Base-by-base conservation (phyloP, 176 grass and related monocot species). In the Sorghum bicolor region DNA sequence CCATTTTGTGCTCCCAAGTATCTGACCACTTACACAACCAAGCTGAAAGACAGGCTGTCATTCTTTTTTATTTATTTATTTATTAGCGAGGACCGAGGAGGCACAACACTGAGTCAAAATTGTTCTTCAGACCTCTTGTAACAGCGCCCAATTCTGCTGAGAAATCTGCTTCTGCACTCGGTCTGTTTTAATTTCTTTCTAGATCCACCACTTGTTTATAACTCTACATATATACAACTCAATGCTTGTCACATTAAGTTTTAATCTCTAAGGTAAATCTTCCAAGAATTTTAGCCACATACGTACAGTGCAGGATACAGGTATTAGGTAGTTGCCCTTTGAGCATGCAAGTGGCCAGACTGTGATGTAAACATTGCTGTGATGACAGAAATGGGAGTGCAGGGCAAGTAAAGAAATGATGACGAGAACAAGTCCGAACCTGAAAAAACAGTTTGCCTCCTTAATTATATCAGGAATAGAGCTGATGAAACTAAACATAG, bases 311-410 rank as follows among this genome's bases (percentile, higher is more conserved):
- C 52, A 55, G 20, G 52, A 55, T 70, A 39, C 34, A 40, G 67
- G 4, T 24, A 40, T 7, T 39, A 70, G 36, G 6, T 65, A 33
- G 6, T 6, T 67, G 36, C 25, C 60, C 60, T 12, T 63, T 63
- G 26, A 29, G 60, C 57, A 16, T 31, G 58, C 58, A 26, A 43
- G 24, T 70, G 28, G 84, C 53, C 10, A 60, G 41, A 17, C 13
- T 24, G 28, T 33, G 39, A 16, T 69, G 62, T 19, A 50, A 31
- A 20, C 28, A 38, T 66, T 37, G 44, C 58, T 36, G 1, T 58
- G 81, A n/a, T 80, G 81, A 84, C 26, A 8, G 68, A 38, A 13
- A 15, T 58, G 67, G 31, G 31, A 67, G 61, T 47, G 60, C 76
- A 69, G 43, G 24, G 10, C 29, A 89, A 89, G 69, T 38, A 80